These are phyloP conservation scores for Russula ochroleuca DNA, from an alignment of 768 basidiomycete genomes.

Conservation along the genomic window DNA sequence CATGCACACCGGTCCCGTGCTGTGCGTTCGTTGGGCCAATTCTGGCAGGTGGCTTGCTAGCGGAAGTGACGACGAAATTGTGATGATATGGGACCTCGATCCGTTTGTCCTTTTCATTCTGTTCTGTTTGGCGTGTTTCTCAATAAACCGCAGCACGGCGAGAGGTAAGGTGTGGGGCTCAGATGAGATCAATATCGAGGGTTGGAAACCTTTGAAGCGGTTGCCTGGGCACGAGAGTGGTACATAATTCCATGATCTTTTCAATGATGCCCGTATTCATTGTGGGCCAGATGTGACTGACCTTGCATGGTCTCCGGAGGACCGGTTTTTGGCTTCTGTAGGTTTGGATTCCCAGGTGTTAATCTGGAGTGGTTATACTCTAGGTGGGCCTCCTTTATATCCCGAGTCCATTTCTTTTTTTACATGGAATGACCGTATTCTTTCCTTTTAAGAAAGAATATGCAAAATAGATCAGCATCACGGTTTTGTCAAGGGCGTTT, in stretches of 20 bases:
- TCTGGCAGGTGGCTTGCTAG: constrained; percentile 92
- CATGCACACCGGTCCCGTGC: constrained; percentile 91
- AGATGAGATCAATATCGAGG: constrained; percentile 93
- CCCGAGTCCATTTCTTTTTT: background rate
- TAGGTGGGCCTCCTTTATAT: constrained; percentile 50
- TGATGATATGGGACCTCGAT: constrained; percentile 97
- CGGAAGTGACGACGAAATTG: constrained; percentile 92
- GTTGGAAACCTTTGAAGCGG: constrained; percentile 91
- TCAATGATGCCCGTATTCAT: constrained; percentile 12
- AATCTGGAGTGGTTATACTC: constrained; percentile 90
- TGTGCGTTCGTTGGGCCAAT: constrained; percentile 90
- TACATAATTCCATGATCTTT: constrained; percentile 36
- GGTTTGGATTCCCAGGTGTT: constrained; percentile 88
- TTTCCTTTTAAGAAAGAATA: constrained; percentile 57
- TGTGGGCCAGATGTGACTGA: constrained; percentile 76
- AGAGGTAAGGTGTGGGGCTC: constrained; percentile 90
- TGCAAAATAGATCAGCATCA: constrained; percentile 83
- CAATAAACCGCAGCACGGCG: constrained; percentile 48
- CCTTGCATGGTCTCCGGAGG: constrained; percentile 91
- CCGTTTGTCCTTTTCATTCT: constrained; percentile 56
- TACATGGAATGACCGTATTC: background rate
- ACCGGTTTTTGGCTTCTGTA: constrained; percentile 88
- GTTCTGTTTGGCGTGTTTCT: background rate
- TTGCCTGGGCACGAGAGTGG: constrained; percentile 94
- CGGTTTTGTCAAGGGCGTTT: constrained; percentile 97